Evolutionary conservation across 441 rosid genomes (phyloP).

Genomic region (Erysimum cheiri): DNA sequence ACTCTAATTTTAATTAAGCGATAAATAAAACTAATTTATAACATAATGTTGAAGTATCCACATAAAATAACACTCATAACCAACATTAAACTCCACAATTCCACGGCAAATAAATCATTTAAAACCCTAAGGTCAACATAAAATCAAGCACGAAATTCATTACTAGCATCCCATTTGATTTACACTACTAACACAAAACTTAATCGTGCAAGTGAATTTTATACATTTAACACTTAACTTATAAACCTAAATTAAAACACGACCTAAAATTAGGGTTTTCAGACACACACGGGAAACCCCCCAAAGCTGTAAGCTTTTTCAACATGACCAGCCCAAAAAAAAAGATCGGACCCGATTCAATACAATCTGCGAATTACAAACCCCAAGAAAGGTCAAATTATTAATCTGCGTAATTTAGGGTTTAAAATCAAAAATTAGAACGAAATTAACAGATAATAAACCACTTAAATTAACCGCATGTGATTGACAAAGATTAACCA

Average conservation of each 20-base stretch:
- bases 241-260: constrained; percentile 29
- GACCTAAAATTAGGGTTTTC: constrained; percentile 64
- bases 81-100: constrained; percentile 31
- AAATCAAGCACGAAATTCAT: constrained; percentile 40
- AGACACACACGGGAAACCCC: constrained; percentile 24
- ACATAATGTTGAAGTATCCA: constrained; percentile 38
- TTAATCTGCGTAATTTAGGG: constrained; percentile 56
- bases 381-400: constrained; percentile 36
- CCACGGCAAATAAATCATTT: constrained; percentile 29
- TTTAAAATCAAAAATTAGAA: constrained; percentile 39
- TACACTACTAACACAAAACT: constrained; percentile 27
- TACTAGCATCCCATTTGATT: constrained; percentile 20
- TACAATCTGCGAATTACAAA: constrained; percentile 34
- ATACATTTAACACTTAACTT: constrained; percentile 40
- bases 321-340: constrained; percentile 21
- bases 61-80: constrained; percentile 65
- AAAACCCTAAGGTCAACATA: constrained; percentile 62
- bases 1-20: not conserved
- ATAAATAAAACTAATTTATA: constrained; percentile 12
- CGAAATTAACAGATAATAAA: constrained; percentile 41
- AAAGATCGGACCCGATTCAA: constrained; percentile 40
- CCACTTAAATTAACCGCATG: constrained; percentile 43
- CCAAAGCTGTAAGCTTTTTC: constrained; percentile 37
- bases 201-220: constrained; percentile 21
- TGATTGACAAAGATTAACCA: constrained; percentile 49